Evolutionary conservation across 805 yeast genomes (phyloP), one percentile per base, ranked within the genome.

Genomic region (Kodamaea neixiangensis): DNA sequence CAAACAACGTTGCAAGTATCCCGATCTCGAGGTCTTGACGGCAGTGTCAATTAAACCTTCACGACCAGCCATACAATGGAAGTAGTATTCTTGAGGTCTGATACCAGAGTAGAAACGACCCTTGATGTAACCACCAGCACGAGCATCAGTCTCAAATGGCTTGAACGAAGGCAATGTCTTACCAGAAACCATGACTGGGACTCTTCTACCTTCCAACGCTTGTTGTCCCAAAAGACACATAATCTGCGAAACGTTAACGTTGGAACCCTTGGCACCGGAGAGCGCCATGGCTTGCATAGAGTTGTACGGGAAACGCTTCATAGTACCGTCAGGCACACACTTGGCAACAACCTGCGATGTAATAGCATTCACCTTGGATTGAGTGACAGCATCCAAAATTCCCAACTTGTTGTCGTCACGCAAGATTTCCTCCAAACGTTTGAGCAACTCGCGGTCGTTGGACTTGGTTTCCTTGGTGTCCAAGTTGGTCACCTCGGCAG

Each of bases 21-120:
- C 99, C 53, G 98, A 92, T 74, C 97, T 86, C 17, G 97, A 89
- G 7, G 99, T 94, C 75, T 94, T 94, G 57, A 94, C 99, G 46
- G 99, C 99, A 53, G 99, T 94, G 80, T 94, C 99, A 75, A 94
- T 94, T 65, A 94, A 82, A 76, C 99, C 99, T 79, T 94, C 99
- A 78, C 99, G 87, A 74, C 99, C 99, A 50, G 99, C 99, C 99
- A 94, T 94, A 79, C 98, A 94, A 76, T 94, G 99, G 94, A 96
- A 94, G 68, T 92, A 94, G 73, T 96, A 94, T 71, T 94, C 99
- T 73, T 94, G 99, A 3, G 99, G 99, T 69, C 89, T 84, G 60
- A 94, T 88, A 71, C 99, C 99, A 38, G 97, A 90, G 69, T 90
- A 96, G 84, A 94, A 94, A 61, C 99, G 87, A 55, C 96, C 93